Evolutionary conservation across 1,284 basidiomycete species (phyloP), one percentile per base, ranked within the genome.

Genomic region (Cryptococcus sp.): DNA sequence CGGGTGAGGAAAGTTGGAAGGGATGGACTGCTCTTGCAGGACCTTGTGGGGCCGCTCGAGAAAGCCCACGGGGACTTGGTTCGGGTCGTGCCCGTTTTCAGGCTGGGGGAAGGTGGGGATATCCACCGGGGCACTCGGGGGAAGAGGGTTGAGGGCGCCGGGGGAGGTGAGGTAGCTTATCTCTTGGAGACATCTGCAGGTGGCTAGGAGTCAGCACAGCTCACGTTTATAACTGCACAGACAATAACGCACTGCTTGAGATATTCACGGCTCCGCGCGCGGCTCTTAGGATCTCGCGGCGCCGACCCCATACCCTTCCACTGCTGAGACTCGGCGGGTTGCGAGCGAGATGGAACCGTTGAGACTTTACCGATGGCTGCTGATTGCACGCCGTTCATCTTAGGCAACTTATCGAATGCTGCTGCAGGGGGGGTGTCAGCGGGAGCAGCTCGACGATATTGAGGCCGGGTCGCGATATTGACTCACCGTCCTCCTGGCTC

Each of bases 121-220:
- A 36, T 57, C 63, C 35, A 59, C 44, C 23, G 56, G 80, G 0
- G 90, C 87, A 58, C 89, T 84, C 56, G 91, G 88, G 0, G 92
- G 91, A 37, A 99, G 82, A 38, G 95, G 96, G 74, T 99, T 99
- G 81, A 98, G 87, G 3, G 95, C 94, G 72, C 95, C 89, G 1
- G 92, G 87, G 2, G 93, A 97, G 0, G 95, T 99, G 52, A 99
- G 81, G 76, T 99, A 98, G 8, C 91, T 90, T 66, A 98, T 91
- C 81, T 98, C 95, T 79, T 98, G 95, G 38, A 98, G 80, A 78
- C 96, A 96, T 78, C 88, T 90, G 52, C 8, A 21, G 52, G n/a
- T 40, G 33, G 39, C 53, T 50, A 37, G 12, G 24, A 33, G 28
- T 43, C 21, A 21, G 36, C 33, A 13, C 16, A 12, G n/a, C n/a